Conservation (phyloP, 768 basidiomycete genomes). For the Russula vinacea region DNA sequence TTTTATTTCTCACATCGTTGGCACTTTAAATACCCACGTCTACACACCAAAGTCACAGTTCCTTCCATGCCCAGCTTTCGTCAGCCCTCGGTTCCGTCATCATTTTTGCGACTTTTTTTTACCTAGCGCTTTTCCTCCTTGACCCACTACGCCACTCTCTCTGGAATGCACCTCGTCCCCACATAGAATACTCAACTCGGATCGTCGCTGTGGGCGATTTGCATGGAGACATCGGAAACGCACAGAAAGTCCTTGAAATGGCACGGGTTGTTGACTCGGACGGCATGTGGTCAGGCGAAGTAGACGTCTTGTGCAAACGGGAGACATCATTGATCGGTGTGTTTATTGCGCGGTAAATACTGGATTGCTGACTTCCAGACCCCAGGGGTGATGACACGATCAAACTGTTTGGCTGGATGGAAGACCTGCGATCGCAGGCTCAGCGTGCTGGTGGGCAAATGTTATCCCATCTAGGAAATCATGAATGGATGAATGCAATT, state of each 20-base stretch:
- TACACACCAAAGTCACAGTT: not conserved
- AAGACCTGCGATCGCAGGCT: slow-evolving; percentile 75
- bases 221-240: slow-evolving; percentile 84
- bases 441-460: slow-evolving; percentile 63
- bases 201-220: slow-evolving; percentile 91
- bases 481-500: slow-evolving; percentile 93
- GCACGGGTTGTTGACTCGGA: slow-evolving; percentile 68
- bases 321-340: slow-evolving; percentile 91
- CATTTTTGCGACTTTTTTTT: slow-evolving; percentile 1
- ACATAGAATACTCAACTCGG: slow-evolving; percentile 35
- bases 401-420: slow-evolving; percentile 80
- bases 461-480: slow-evolving; percentile 83
- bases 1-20: not conserved
- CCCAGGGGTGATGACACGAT: slow-evolving; percentile 87
- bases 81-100: slow-evolving; percentile 30
- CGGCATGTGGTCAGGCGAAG: slow-evolving; percentile 77
- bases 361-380: not conserved
- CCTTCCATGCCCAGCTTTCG: slow-evolving; percentile 24
- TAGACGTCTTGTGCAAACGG: slow-evolving; percentile 93
- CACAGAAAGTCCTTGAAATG: slow-evolving; percentile 75
- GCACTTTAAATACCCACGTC: too few species aligned
- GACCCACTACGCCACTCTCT: not conserved
- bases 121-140: not conserved
- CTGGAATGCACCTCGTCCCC: not conserved
- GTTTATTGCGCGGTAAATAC: slow-evolving; percentile 27